Evolutionary conservation across 495 filamentous ascomycete species (phyloP), one percentile per base, ranked within the genome.

Genomic region (Penicillium coprophilum): DNA sequence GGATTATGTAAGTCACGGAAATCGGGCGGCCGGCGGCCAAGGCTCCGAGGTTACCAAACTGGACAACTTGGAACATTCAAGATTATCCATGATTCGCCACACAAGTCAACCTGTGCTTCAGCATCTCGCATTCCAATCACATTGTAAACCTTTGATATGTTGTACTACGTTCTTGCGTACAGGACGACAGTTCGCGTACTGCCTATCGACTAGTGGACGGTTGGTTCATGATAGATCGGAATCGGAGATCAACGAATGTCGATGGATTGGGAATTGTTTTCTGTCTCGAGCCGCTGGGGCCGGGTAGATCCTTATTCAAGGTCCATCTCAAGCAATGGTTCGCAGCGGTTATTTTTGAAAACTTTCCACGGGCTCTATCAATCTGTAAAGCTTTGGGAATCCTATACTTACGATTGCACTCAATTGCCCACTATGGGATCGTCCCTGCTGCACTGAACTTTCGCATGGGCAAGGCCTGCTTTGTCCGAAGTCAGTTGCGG

Each of bases 151-250:
- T 6, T n/a, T 38, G 17, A 6, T 36, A 34, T 15, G 32, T 6
- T 36, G 13, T 36, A 34, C 13, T n/a, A 4, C 13, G 11, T 43
- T 38, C 31, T 41, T 19, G 8, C 55, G 54, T 41, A 58, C 55
- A 7, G 67, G 70, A 1, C 74, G 70, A 52, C 71, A 76, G n/a
- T 71, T 70, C 6, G 56, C 63, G 20, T 50, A 50, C 11, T 62
- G 52, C 1, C 71, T 72, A 28, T 76, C 70, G 15, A 49, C 58
- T 72, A 78, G 43, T 73, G 57, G 4, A 77, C 72, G 71, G 70
- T 19, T 72, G 72, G 44, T 77, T 71, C 55, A 75, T 67, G 8
- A 48, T 55, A 23, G 60, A 63, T 6, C 75, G 72, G 0, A 77
- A 70, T 8, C 70, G 64, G 12, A 77, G 46, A 54, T 74, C 72